Percentiles rank a stretch among this genome's conserved stretches.
Conservation (phyloP, 2,329 filamentous ascomycete genomes). For the Calonectria honghensis region DNA sequence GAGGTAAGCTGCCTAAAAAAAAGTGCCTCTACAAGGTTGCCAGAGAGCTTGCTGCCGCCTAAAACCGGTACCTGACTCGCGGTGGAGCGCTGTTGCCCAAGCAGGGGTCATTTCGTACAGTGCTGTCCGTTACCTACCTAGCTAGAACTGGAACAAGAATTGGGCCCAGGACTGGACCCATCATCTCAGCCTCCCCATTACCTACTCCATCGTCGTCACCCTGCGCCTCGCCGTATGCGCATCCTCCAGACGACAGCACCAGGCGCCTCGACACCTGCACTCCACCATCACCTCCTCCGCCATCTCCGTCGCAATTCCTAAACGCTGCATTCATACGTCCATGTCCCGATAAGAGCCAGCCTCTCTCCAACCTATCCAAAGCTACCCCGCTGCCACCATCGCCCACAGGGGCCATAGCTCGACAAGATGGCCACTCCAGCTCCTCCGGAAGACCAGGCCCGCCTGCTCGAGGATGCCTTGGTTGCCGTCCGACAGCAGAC, state of each 20-base stretch:
- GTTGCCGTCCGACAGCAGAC: slow-evolving; percentile 98
- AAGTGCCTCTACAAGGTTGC: slow-evolving; percentile 33
- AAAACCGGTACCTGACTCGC: slow-evolving; percentile 46
- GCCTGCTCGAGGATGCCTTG: slow-evolving; percentile 97
- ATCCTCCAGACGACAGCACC: slow-evolving; percentile 50
- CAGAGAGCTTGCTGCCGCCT: slow-evolving; percentile 48
- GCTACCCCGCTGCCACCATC: slow-evolving; percentile 57
- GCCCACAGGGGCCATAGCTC: slow-evolving; percentile 47
- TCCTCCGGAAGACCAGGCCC: slow-evolving; percentile 86
- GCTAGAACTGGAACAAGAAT: slow-evolving; percentile 45
- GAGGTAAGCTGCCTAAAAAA: slow-evolving; percentile 10
- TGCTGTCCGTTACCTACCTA: slow-evolving; percentile 42
- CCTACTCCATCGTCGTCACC: slow-evolving; percentile 54
- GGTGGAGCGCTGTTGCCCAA: slow-evolving; percentile 41
- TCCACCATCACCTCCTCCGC: slow-evolving; percentile 39
- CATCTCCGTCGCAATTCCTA: slow-evolving; percentile 46
- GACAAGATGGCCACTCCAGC: slow-evolving; percentile 72
- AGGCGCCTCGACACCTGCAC: slow-evolving; percentile 42
- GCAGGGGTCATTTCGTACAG: slow-evolving; percentile 33
- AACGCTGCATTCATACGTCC: slow-evolving; percentile 48
- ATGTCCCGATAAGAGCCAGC: slow-evolving; percentile 53
- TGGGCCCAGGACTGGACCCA: slow-evolving; percentile 48
- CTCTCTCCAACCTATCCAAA: slow-evolving; percentile 50
- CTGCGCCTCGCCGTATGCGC: slow-evolving; percentile 54
- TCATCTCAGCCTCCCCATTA: slow-evolving; percentile 57